A percentile compares a stretch with the other conserved stretches of the same genome.
phyloP scores from a whole-genome alignment of 164 flowering plant genomes.

The Amborella trichopoda region DNA sequence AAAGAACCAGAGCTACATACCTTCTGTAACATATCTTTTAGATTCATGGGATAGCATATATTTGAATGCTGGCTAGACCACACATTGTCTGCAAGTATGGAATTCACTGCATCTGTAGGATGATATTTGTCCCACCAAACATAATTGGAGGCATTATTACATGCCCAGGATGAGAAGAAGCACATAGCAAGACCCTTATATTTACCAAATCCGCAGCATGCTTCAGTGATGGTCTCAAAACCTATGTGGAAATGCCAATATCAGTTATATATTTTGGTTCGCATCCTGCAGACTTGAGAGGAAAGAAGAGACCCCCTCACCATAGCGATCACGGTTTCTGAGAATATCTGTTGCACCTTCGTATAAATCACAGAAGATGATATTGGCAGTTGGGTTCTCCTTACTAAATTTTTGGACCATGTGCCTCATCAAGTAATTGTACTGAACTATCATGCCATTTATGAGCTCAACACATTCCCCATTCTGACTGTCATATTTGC shows the following conservation, averaged over 20 bases:
- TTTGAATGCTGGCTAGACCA: constrained; percentile 65
- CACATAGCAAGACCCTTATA: constrained; percentile 74
- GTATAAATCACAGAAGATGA: constrained; percentile 68
- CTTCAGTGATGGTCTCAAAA: constrained; percentile 48
- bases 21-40: constrained; percentile 42
- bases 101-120: constrained; percentile 79
- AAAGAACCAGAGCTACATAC: neutral
- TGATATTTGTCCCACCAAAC: constrained; percentile 97
- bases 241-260: too few species aligned
- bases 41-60: constrained; percentile 79
- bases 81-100: constrained; percentile 79
- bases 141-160: constrained; percentile 55
- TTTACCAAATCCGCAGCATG: constrained; percentile 80
- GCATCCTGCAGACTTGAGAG: too few species aligned
- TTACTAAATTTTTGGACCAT: constrained; percentile 41
- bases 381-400: constrained; percentile 42
- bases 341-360: constrained; percentile 76
- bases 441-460: constrained; percentile 66
- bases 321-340: constrained; percentile 40
- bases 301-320: constrained; percentile 21
- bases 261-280: too few species aligned
- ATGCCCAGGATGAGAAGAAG: constrained; percentile 66
- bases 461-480: constrained; percentile 61
- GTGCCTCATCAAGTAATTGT: constrained; percentile 67
- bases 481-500: constrained; percentile 37